Evolutionary conservation across 345 rosid genomes (phyloP), one percentile per base, ranked within the genome.

Genomic region (Citrus glauca): DNA sequence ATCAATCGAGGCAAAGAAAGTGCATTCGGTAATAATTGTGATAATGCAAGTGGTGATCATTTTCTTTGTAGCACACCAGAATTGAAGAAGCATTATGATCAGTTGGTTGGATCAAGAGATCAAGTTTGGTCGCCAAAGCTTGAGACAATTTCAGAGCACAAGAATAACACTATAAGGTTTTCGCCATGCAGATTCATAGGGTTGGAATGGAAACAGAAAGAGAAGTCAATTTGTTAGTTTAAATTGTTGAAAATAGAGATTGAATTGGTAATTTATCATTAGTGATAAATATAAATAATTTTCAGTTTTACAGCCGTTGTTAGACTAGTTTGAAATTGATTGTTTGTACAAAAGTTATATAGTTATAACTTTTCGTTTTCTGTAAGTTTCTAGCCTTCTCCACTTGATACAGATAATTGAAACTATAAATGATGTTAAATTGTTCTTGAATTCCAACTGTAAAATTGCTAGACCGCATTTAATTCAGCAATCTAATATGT

Each of bases 61-160:
- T 82, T 81, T 77, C 89, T 95, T 70, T 94, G 98, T 73, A 90
- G 90, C 82, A 91, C 98, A 2, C 98, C 98, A n/a, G 98, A 95
- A 85, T 77, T 95, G 90, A 86, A 90, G 89, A 95, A 91, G 80
- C 98, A 91, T 20, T 95, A 95, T 66, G 92, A 88, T 53, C 89
- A 82, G 81, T 82, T 95, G 17, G 98, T 93, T 13, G 88, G 98
- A 69, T 78, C 88, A 25, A 91, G 78, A 78, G 95, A 84, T 20
- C 91, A 95, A 74, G 66, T 89, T 13, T 93, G 98, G 98, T 95
- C 97, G 57, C 98, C 98, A 0, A 91, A 88, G 74, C 88, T 93
- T 61, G 92, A 95, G 81, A 91, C 98, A 11, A 93, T 95, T 66
- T 84, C 93, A 0, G 98, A 95, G 89, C 48, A 83, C 56, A 91